Conservation (phyloP, 2,329 filamentous ascomycete genomes). For the Aquanectria penicillioides region DNA sequence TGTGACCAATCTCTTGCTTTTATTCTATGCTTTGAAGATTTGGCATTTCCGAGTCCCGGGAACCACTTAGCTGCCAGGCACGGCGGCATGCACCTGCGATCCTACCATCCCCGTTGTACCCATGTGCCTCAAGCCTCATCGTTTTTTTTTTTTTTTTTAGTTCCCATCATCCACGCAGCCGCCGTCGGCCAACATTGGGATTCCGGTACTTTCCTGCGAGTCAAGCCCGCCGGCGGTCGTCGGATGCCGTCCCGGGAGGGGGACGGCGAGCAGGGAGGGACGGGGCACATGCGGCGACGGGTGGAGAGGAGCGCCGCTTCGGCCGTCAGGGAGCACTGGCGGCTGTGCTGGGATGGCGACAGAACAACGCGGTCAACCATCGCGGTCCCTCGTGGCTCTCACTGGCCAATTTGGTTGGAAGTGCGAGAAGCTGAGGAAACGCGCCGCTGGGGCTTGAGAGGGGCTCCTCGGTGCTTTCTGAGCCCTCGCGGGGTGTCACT, state of each 20-base stretch:
- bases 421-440: too few species aligned
- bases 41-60: conserved; percentile 5
- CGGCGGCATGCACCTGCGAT: conserved; percentile 3
- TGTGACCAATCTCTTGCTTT: conserved; percentile 8
- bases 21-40: not conserved
- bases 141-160: not conserved
- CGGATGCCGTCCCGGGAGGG: too few species aligned
- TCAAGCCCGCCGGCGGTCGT: too few species aligned
- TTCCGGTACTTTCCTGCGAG: not conserved
- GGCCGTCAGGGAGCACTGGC: not conserved
- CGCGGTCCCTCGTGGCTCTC: not conserved
- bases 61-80: conserved; percentile 13
- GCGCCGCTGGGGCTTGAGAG: too few species aligned
- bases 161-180: not conserved
- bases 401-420: too few species aligned
- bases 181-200: not conserved
- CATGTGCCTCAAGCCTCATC: conserved; percentile 3
- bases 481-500: too few species aligned
- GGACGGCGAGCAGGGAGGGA: too few species aligned
- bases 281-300: too few species aligned
- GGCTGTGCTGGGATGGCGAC: too few species aligned
- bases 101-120: not conserved
- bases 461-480: too few species aligned
- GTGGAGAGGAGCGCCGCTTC: not conserved
- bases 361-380: not conserved